These are phyloP conservation scores for Eimeria brunetti DNA, from an alignment of 169 alveolate genomes.

Conservation along the genomic window DNA sequence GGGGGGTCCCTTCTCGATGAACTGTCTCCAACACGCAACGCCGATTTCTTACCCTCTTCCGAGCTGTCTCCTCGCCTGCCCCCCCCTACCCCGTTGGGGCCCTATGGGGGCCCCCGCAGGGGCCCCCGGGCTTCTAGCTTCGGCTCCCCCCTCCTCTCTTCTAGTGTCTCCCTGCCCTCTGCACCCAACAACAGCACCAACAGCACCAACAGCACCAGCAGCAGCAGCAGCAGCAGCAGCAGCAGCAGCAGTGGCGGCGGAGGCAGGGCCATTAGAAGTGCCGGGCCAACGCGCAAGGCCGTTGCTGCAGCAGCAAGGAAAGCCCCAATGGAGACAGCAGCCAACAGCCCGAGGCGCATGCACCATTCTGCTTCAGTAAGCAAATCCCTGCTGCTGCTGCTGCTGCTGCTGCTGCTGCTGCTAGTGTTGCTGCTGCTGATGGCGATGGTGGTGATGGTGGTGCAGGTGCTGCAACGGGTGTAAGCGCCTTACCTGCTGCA, in stretches of 20 bases:
- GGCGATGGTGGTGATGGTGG: background rate
- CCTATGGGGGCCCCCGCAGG: slow-evolving; percentile 10
- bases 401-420: slow-evolving; percentile 45
- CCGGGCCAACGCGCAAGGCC: background rate
- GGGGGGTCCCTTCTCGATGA: background rate
- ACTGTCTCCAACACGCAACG: background rate
- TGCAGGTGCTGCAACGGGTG: too few species aligned
- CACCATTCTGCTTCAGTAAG: background rate
- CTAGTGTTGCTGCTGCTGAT: slow-evolving; percentile 20
- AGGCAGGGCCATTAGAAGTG: background rate
- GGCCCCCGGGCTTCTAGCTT: slow-evolving; percentile 5
- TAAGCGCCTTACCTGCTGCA: background rate
- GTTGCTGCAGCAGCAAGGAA: background rate
- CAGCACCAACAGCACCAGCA: too few species aligned
- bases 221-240: slow-evolving; percentile 40
- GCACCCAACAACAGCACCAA: slow-evolving; percentile 6
- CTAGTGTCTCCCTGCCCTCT: background rate
- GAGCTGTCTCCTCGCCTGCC: slow-evolving; percentile 19
- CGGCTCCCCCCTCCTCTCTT: background rate
- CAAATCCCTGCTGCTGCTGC: slow-evolving; percentile 1
- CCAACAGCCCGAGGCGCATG: slow-evolving; percentile 14
- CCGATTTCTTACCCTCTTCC: too few species aligned
- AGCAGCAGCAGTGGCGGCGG: background rate
- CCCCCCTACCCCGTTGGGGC: slow-evolving; percentile 33
- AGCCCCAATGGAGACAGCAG: background rate